Base-by-base conservation (phyloP, 352 stramenopile species). In the Globisporangium radiosum region DNA sequence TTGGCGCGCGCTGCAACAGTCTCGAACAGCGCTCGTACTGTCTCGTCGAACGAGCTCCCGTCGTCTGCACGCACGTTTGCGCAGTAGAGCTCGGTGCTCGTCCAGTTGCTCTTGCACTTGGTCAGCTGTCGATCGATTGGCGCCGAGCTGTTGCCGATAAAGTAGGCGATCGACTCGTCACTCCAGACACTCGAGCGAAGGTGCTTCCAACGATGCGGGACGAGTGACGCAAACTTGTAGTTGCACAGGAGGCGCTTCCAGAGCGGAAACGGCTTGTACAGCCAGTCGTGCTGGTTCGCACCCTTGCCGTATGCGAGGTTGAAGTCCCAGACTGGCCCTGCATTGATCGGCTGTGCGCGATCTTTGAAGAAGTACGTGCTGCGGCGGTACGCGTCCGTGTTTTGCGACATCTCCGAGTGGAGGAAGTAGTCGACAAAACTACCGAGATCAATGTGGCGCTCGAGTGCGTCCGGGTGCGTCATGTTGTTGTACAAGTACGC, bases 351-450 rank as follows among this genome's bases (percentile, higher is more conserved):
- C 39, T 82, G 64, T 9, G 61, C 63, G 36, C 80, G 80, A 19
- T 19, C 17, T 19, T 19, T 19, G 17, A 19, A 19, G 17, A 19
- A 19, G 17, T 19, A 19, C 17, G 17, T 19, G 17, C 17, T 19
- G 25, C 74, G 70, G 11, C 76, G 69, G 33, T 90, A 90, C 4
- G 78, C 75, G 48, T 88, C 76, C 10, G 73, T 71, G 56, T 90
- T 88, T 40, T 70, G 62, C 11, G 78, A 85, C 42, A 87, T 58
- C 64, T 90, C 80, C 5, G 77, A 77, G 63, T 88, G 80, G 56
- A 90, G 57, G 38, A 90, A 78, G 52, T 88, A 90, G 63, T 90
- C 80, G 6, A 79, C 78, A 40, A 87, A 90, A 25, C 77, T 88
- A 2, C 77, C 77, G 44, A 90, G 68, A 36, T 90, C 80, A 8